Evolutionary conservation across 441 rosid genomes (phyloP), one percentile per base, ranked within the genome.

Genomic region (Pelargonium australe): DNA sequence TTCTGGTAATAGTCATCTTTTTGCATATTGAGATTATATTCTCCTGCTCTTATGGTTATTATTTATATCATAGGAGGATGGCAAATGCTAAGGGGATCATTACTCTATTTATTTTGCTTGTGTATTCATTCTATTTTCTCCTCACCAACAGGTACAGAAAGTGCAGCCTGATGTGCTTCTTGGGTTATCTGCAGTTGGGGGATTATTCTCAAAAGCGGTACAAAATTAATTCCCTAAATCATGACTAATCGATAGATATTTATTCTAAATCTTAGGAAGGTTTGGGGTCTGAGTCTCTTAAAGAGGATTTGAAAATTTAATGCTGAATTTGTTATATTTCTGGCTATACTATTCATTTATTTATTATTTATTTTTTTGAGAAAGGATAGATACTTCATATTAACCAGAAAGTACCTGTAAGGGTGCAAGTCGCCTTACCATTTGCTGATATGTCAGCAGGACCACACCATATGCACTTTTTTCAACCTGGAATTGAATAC

Each of bases 171-270:
- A 95, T 81, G 98, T 95, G 75, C 97, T 95, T 77, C 97, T 95
- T 79, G 99, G 98, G 75, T 82, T 95, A 78, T 95, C 99, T 71
- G 99, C 96, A 17, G 99, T 95, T 84, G 99, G 99, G 69, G 99
- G 99, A 41, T 76, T 95, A 76, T 92, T 95, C 79, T 92, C 98
- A n/a, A 89, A 86, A 78, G 98, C 90, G 99, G 99, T 95, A 81
- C 5, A 64, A 70, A 64, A 64, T 77, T 5, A 34, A 34, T 34
- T 6, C 40, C 40, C 25, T 55, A 55, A 55, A 55, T 55, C 61
- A 55, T 34, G 40, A 34, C 40, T 34, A 4, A 34, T 34, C 40
- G 5, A 34, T 34, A 34, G 40, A 34, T 34, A 34, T 34, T 34
- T 34, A 34, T 34, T 34, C 40, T 34, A 34, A 34, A 34, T 34